These are phyloP conservation scores for Euryodendron excelsum DNA, from an alignment of 148 eudicot species.

Conservation along the genomic window DNA sequence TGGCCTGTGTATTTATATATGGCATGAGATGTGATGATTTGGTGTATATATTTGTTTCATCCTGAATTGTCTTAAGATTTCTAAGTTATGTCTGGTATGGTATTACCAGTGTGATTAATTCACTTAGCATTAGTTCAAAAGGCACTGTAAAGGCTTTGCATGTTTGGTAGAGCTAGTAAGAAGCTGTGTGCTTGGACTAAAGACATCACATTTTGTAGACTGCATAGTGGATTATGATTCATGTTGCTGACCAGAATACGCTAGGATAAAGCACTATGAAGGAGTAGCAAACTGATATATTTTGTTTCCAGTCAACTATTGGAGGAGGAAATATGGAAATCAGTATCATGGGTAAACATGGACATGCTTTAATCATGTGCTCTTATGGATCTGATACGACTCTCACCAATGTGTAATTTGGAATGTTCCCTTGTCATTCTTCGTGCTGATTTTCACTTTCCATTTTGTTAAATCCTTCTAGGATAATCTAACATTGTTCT, in stretches of 20 bases:
- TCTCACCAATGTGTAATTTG: neutral
- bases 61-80: neutral
- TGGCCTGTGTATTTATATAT: neutral
- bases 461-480: too few relatives aligned
- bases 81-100: neutral
- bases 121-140: neutral
- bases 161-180: neutral
- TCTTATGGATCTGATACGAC: neutral
- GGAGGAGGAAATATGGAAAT: neutral
- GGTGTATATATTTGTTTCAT: neutral
- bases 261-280: neutral
- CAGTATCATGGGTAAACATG: neutral
- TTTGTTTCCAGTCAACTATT: neutral
- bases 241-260: neutral
- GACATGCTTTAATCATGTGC: neutral
- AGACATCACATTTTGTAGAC: neutral
- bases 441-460: too few relatives aligned
- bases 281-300: neutral
- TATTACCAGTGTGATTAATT: neutral
- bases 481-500: slow-evolving; percentile 2
- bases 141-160: slow-evolving; percentile 5
- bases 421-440: neutral
- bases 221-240: neutral
- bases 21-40: neutral
- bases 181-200: neutral